Percentiles rank a stretch among this genome's conserved stretches.
These are phyloP conservation scores for Cenchrus purpureus DNA, from an alignment of 176 grass and related monocot species.

Conservation along the genomic window DNA sequence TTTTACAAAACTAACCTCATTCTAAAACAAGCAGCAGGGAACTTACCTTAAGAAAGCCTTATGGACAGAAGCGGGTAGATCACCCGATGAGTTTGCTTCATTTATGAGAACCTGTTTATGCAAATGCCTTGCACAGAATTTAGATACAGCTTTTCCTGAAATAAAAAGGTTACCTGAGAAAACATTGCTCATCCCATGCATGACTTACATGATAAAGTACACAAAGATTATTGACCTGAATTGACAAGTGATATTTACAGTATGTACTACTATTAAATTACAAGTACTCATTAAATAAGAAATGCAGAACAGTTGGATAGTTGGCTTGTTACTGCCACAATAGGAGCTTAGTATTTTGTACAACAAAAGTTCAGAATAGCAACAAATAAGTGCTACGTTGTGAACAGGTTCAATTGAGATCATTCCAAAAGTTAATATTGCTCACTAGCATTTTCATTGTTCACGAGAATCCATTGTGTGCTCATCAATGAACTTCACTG, in stretches of 20 bases:
- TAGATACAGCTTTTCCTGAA: constrained; percentile 90
- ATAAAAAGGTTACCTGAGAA: constrained; percentile 26
- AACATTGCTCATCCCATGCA: not conserved
- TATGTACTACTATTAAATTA: not conserved
- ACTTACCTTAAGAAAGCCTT: constrained; percentile 90
- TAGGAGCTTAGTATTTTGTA: constrained; percentile 3
- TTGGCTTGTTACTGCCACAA: constrained; percentile 15
- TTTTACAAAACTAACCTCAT: constrained; percentile 16
- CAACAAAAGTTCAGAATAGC: constrained; percentile 20
- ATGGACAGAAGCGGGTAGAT: constrained; percentile 57
- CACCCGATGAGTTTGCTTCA: constrained; percentile 62
- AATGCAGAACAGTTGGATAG: not conserved
- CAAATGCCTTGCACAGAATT: constrained; percentile 90
- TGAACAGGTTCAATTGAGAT: not conserved
- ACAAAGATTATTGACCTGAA: not conserved
- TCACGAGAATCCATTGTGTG: not conserved
- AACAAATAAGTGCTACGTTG: not conserved
- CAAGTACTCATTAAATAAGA: not conserved
- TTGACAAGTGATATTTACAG: constrained; percentile 2
- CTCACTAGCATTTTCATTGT: not conserved
- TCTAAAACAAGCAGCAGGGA: not conserved
- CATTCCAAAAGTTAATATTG: constrained; percentile 15
- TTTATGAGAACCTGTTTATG: constrained; percentile 72
- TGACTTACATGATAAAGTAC: constrained; percentile 15
- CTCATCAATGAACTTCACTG: not conserved